These are phyloP conservation scores for Hygrophorus russula DNA, from an alignment of 768 basidiomycete species.

Conservation along the genomic window DNA sequence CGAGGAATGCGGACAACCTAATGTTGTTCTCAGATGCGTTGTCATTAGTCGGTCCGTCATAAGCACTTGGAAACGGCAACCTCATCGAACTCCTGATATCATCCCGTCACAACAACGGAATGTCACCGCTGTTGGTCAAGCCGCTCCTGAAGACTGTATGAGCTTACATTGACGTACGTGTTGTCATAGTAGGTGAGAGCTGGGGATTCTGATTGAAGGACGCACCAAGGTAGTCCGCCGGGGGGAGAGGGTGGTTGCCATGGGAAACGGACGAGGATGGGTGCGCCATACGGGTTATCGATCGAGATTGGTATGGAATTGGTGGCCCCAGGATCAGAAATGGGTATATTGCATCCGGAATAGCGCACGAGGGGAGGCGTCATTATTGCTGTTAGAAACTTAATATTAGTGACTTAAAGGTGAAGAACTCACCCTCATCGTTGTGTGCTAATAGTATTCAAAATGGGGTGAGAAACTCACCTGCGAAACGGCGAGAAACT, in stretches of 20 bases:
- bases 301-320: constrained; percentile 17
- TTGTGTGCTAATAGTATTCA: too few species aligned
- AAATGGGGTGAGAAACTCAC: too few species aligned
- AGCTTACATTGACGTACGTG: constrained; percentile 13
- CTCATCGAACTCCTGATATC: constrained; percentile 16
- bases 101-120: constrained; percentile 51
- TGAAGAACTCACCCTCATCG: too few species aligned
- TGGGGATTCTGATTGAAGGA: constrained; percentile 6
- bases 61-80: constrained; percentile 28
- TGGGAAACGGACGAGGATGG: neutral
- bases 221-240: neutral
- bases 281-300: constrained; percentile 11
- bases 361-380: too few species aligned
- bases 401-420: too few species aligned
- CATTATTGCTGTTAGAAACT: too few species aligned
- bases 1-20: constrained; percentile 27
- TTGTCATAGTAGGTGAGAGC: constrained; percentile 11
- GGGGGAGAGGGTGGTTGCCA: constrained; percentile 4
- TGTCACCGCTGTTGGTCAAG: constrained; percentile 47
- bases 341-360: too few species aligned
- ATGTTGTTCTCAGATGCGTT: constrained; percentile 42
- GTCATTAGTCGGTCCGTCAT: constrained; percentile 20
- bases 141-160: constrained; percentile 24
- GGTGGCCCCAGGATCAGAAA: neutral
- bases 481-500: too few species aligned